Percentiles rank a stretch among this genome's conserved stretches.
These are phyloP conservation scores for Pelargonium nanum DNA, from an alignment of 345 rosid species.

Conservation along the genomic window DNA sequence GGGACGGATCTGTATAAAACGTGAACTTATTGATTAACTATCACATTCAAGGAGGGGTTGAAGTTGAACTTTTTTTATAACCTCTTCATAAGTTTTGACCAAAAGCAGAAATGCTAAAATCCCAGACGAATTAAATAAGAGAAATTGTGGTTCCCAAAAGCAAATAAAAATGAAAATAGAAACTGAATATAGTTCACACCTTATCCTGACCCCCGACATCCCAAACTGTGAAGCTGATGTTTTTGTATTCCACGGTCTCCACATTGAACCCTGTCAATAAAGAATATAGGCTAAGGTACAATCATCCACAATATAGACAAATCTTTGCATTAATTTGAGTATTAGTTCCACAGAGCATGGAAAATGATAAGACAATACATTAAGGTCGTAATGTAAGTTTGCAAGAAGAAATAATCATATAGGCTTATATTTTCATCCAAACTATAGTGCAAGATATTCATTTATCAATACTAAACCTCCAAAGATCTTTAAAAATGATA, in stretches of 20 bases:
- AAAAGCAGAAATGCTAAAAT: neutral
- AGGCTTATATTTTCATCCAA: no score
- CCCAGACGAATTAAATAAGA: neutral
- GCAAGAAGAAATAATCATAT: no score
- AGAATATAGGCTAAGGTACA: neutral
- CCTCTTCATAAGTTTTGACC: no score
- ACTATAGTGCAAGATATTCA: no score
- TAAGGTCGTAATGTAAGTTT: no score
- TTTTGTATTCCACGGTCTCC: slow-evolving; percentile 82
- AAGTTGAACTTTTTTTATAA: neutral
- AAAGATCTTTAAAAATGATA: no score
- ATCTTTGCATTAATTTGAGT: no score
- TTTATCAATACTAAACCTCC: no score
- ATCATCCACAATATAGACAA: neutral
- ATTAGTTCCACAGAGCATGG: no score
- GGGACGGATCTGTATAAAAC: slow-evolving; percentile 49
- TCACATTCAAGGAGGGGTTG: no score
- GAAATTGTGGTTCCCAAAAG: neutral
- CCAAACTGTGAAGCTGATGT: slow-evolving; percentile 92
- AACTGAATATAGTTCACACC: slow-evolving; percentile 15
- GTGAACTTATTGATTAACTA: slow-evolving; percentile 1
- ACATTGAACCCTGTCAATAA: slow-evolving; percentile 62
- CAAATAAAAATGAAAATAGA: no score
- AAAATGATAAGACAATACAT: no score
- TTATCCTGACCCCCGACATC: slow-evolving; percentile 94